Base-by-base conservation (phyloP, 2,329 filamentous ascomycete species). In the Westerdykella ornata region DNA sequence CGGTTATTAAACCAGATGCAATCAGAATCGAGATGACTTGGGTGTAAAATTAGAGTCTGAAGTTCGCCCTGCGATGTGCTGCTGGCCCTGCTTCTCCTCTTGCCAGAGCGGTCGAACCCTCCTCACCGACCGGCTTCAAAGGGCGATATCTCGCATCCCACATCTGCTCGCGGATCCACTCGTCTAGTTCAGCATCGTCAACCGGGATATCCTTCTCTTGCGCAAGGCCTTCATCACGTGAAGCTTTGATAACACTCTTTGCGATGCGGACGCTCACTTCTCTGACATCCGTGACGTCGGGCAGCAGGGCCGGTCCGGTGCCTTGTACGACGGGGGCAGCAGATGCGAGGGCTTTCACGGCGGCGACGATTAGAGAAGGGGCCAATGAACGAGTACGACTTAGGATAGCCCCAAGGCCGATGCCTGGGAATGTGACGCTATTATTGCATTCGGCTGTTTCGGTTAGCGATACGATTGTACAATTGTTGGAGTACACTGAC, bases 391-490 rank as follows among this genome's bases (percentile, higher is more conserved):
- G 73, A 2, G 83, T 74, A 12, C 85, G 80, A 18, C 75, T 81
- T 1, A 94, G 75, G 0, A 95, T 77, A 6, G 78, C 78, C 9
- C 87, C 88, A 1, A 94, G 80, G 0, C 87, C 88, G 44, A 94
- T 90, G 0, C 87, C 87, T 0, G 88, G 88, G 63, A 94, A 94
- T 13, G 84, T 84, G 26, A 85, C 85, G 1, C 81, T 84, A 67
- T 94, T 94, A 68, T 94, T 94, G 68, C 88, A 94, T 65, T 94
- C 88, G 17, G 86, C 86, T 57, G 76, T 9, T 16, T 13, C 12
- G n/a, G 34, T 53, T 32, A 57, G 45, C 17, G 31, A 5, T n/a
- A n/a, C 11, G 5, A 8, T 4, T 7, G 5, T 13, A 3, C 12
- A 29, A 26, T 6, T 9, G 11, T 37, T 12, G 28, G 11, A 11